A percentile compares a stretch with the other conserved stretches of the same genome.
Conservation (phyloP, 1,284 basidiomycete species). For the Tilletia setariae region DNA sequence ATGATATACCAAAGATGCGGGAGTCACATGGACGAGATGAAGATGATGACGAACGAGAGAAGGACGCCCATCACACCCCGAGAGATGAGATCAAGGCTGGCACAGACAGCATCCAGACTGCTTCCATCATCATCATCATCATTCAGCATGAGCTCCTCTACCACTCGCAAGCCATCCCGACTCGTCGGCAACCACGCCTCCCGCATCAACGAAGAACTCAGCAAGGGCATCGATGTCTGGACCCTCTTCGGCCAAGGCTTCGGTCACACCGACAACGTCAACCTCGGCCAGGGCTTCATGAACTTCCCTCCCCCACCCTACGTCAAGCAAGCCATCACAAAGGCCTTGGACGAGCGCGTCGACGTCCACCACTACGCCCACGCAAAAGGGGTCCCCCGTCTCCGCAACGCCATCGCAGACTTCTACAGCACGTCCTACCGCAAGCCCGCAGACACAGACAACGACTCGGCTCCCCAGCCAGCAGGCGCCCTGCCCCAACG, state of each 20-base stretch:
- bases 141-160: not conserved
- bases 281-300: slow-evolving; percentile 54
- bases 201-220: slow-evolving; percentile 40
- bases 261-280: slow-evolving; percentile 47
- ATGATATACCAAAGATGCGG: too few relatives aligned
- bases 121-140: too few relatives aligned
- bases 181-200: slow-evolving; percentile 12
- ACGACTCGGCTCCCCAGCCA: slow-evolving; percentile 27
- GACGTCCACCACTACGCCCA: slow-evolving; percentile 53
- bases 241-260: slow-evolving; percentile 49
- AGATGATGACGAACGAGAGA: too few relatives aligned
- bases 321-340: slow-evolving; percentile 32
- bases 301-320: slow-evolving; percentile 48
- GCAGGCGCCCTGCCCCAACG: slow-evolving; percentile 27
- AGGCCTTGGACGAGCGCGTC: slow-evolving; percentile 29
- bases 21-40: too few relatives aligned
- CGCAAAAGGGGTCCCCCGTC: slow-evolving; percentile 43
- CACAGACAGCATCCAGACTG: too few relatives aligned
- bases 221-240: slow-evolving; percentile 49
- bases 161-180: slow-evolving; percentile 9
- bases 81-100: too few relatives aligned
- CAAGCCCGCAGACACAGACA: slow-evolving; percentile 30
- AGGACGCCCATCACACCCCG: too few relatives aligned
- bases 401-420: slow-evolving; percentile 42
- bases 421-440: slow-evolving; percentile 33